Base-by-base conservation (phyloP, 208 protist species). In the Trypanosoma congolense region DNA sequence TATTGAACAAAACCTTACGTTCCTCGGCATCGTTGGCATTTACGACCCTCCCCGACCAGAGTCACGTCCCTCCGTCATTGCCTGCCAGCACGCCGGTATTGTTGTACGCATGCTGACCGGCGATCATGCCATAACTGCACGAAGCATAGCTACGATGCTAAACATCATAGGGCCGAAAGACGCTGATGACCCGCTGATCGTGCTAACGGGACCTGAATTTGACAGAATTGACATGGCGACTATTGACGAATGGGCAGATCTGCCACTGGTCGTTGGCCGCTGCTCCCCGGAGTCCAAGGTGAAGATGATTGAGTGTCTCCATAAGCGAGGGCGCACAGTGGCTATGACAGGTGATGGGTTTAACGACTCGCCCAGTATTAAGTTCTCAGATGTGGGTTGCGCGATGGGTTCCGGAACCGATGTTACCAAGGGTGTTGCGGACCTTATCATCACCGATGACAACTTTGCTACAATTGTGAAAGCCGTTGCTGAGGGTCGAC, bases 381-480 rank as follows among this genome's bases (percentile, higher is more conserved):
- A 97, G 70, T 90, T 85, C 46, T 78, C 97, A 0, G 90, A 98
- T 77, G 84, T 98, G 22, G 96, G 96, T 54, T 97, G 97, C 65
- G 81, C 90, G 22, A 98, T 98, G 98, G 97, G 97, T 42, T 84
- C 78, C 45, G 98, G 98, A 33, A 97, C 96, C 18, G 96, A 98
- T 53, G 93, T 99, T 9, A 97, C 96, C 5, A 98, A 97, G 65
- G 85, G 91, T 31, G 91, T 93, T 18, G 92, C 91, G 6, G 89
- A 94, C 52, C 77, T 96, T 58, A 80, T 96, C 56, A 92, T 99
- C 47, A 81, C 98, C 28, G 98, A 99, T 76, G 97, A 99, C 80
- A 99, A 99, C 79, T 99, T 99, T 69, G 50, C 77, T 6, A 97
- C 96, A 0, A 98, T 99, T 65, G 97, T 99, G 22, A 94, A 90